phyloP scores from a whole-genome alignment of 441 rosid genomes.

The Populus hybrid region DNA sequence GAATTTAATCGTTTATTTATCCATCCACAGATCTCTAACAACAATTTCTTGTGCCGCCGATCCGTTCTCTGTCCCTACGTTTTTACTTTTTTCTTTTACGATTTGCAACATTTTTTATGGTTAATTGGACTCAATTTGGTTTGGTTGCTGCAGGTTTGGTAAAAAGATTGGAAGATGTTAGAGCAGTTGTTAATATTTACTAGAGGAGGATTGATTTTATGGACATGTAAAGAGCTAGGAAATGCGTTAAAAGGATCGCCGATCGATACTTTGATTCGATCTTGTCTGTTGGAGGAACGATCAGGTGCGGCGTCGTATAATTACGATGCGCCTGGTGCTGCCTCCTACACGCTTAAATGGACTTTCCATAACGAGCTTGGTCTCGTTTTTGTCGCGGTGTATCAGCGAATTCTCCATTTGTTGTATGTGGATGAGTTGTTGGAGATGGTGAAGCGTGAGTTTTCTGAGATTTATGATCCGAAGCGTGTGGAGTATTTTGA shows the following conservation, averaged over 20 bases:
- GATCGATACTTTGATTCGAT: slow-evolving; percentile 78
- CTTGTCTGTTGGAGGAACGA: slow-evolving; percentile 97
- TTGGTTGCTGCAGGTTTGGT: slow-evolving; percentile 30
- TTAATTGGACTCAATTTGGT: not conserved
- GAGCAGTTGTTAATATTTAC: slow-evolving; percentile 94
- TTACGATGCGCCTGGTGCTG: slow-evolving; percentile 72
- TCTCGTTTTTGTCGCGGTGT: slow-evolving; percentile 89
- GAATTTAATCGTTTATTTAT: not conserved
- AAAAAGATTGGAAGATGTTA: slow-evolving; percentile 50
- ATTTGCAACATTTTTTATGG: not conserved
- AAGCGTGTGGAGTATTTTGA: slow-evolving; percentile 52
- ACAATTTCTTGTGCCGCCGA: not conserved
- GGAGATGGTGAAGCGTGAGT: slow-evolving; percentile 64
- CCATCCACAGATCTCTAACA: not conserved
- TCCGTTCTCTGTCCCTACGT: not conserved
- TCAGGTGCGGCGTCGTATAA: slow-evolving; percentile 74
- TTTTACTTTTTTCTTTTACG: not conserved
- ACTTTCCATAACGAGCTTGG: slow-evolving; percentile 94
- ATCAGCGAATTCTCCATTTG: slow-evolving; percentile 84
- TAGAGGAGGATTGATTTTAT: slow-evolving; percentile 90
- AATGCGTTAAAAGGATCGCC: slow-evolving; percentile 92
- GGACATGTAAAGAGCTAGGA: slow-evolving; percentile 96
- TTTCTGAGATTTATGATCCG: slow-evolving; percentile 73
- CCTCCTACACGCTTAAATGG: slow-evolving; percentile 87
- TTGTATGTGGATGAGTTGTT: slow-evolving; percentile 90